These are phyloP conservation scores for Syncephalastrum contaminatum DNA, from an alignment of 371 early-diverging fungal species.

Conservation along the genomic window DNA sequence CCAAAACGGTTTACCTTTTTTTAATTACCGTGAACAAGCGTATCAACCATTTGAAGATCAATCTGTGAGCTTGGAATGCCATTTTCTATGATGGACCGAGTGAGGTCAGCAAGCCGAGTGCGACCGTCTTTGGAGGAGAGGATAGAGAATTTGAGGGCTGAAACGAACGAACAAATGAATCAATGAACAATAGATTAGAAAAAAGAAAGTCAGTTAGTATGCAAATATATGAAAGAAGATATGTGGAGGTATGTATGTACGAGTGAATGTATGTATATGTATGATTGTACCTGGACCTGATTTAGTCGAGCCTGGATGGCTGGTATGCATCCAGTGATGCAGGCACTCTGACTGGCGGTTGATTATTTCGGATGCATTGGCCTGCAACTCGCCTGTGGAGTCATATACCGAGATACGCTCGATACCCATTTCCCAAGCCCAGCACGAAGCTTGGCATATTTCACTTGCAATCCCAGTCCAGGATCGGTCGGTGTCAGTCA, in stretches of 20 bases:
- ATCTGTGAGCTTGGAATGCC: constrained; percentile 19
- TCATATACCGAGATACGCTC: constrained; percentile 44
- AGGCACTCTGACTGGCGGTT: constrained; percentile 34
- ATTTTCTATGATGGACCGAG: constrained; percentile 21
- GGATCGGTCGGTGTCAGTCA: constrained; percentile 16
- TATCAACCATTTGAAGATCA: constrained; percentile 29
- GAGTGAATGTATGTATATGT: too few species aligned
- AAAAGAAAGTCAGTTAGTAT: neutral
- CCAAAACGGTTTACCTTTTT: neutral
- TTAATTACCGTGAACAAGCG: constrained; percentile 35
- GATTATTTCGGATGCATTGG: constrained; percentile 27
- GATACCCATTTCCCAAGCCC: constrained; percentile 47
- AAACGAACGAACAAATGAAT: neutral
- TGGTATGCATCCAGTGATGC: constrained; percentile 29
- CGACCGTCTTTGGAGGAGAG: constrained; percentile 37
- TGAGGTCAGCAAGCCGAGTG: constrained; percentile 20
- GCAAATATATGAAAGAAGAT: too few species aligned
- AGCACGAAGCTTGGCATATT: constrained; percentile 36
- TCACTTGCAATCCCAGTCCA: constrained; percentile 36
- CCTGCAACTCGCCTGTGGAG: constrained; percentile 24
- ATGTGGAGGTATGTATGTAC: too few species aligned
- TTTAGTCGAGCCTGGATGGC: neutral
- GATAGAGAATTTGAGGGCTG: constrained; percentile 34
- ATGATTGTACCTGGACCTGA: constrained; percentile 4
- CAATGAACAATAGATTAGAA: neutral